A percentile compares a stretch with the other conserved stretches of the same genome.
Conservation (phyloP, 768 basidiomycete species). For the Hygrophorus russula region DNA sequence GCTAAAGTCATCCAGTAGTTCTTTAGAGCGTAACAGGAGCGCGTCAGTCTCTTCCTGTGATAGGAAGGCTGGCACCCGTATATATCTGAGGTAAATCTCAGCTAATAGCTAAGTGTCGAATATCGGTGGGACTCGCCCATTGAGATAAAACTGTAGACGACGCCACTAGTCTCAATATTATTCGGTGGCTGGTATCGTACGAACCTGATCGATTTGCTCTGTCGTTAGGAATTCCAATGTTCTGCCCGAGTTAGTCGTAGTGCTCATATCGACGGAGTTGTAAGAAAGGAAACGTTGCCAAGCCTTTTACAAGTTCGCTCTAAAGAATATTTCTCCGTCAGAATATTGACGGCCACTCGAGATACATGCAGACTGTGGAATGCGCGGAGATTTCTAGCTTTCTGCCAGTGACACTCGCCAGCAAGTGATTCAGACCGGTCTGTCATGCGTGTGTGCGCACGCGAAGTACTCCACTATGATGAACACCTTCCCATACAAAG, state of each 20-base stretch:
- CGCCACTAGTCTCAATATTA: background rate
- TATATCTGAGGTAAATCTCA: conserved; percentile 40
- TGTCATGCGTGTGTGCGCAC: too few species aligned
- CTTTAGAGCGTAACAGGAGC: conserved; percentile 60
- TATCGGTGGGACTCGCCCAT: conserved; percentile 34
- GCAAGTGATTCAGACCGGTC: too few species aligned
- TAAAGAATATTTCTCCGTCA: too few species aligned
- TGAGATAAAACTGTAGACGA: conserved; percentile 36
- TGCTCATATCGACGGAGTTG: background rate
- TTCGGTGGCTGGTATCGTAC: conserved; percentile 4
- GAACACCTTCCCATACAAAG: too few species aligned
- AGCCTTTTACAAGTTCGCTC: too few species aligned
- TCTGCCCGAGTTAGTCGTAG: background rate
- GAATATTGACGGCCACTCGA: too few species aligned
- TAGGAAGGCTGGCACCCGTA: conserved; percentile 70
- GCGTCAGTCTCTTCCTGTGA: conserved; percentile 39
- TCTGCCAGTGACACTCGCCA: too few species aligned
- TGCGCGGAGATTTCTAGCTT: too few species aligned
- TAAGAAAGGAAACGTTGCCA: too few species aligned
- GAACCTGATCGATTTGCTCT: conserved; percentile 48
- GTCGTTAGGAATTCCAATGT: conserved; percentile 41
- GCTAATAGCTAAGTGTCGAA: background rate
- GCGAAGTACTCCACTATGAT: too few species aligned
- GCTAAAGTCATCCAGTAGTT: conserved; percentile 70
- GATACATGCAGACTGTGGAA: too few species aligned